These are phyloP conservation scores for Blastomyces emzantsi DNA, from an alignment of 2,329 filamentous ascomycete genomes.

Conservation along the genomic window DNA sequence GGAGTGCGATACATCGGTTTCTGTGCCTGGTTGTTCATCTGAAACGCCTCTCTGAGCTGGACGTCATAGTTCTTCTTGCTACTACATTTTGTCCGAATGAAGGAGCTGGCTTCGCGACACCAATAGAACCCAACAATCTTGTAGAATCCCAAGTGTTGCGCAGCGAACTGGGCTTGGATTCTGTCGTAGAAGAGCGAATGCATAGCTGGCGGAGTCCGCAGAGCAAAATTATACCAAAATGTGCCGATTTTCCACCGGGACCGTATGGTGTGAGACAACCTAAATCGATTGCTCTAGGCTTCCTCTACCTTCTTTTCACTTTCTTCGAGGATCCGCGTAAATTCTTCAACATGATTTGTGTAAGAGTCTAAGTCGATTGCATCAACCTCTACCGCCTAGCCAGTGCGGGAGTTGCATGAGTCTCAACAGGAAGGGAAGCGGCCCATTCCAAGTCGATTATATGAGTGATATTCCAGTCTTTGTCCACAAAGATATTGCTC, in stretches of 20 bases:
- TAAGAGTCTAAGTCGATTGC: conserved; percentile 12
- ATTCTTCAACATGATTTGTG: conserved; percentile 8
- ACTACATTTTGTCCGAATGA: conserved; percentile 12
- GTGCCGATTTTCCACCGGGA: conserved; percentile 1
- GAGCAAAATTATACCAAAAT: conserved; percentile 9
- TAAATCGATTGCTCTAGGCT: conserved; percentile 22
- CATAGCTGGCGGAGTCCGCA: background rate
- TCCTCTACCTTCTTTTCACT: conserved; percentile 17
- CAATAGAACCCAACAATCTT: conserved; percentile 13
- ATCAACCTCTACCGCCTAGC: conserved; percentile 19
- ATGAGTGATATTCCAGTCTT: conserved; percentile 26
- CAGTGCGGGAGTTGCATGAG: conserved; percentile 23
- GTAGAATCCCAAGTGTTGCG: conserved; percentile 14
- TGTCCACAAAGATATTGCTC: conserved; percentile 29
- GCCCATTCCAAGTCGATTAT: conserved; percentile 30
- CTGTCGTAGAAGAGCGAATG: conserved; percentile 2
- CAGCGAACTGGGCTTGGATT: conserved; percentile 9
- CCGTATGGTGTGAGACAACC: conserved; percentile 7
- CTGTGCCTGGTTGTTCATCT: background rate
- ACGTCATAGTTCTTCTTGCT: conserved; percentile 16
- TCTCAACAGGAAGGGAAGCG: conserved; percentile 24
- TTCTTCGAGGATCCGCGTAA: conserved; percentile 8
- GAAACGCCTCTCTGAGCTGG: conserved; percentile 14
- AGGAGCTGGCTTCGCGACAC: conserved; percentile 11
- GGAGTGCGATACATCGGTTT: background rate